These are phyloP conservation scores for Cercophora scortea DNA, from an alignment of 495 filamentous ascomycete species.

Conservation along the genomic window DNA sequence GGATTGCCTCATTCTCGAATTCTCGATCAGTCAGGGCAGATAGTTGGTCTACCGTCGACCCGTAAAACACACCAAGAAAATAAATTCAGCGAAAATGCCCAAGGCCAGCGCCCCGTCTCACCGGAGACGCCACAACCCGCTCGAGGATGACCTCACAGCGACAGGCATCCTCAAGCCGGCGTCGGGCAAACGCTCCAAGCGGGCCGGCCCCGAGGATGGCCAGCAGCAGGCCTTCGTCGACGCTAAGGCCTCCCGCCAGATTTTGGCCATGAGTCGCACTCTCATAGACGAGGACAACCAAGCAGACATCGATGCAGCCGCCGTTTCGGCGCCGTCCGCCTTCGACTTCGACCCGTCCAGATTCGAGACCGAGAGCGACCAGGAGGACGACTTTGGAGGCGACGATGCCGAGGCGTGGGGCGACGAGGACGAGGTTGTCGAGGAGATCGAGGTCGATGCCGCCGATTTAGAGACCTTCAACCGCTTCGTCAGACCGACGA, in stretches of 20 bases:
- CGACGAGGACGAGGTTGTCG: slow-evolving; percentile 65
- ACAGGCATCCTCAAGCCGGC: slow-evolving; percentile 53
- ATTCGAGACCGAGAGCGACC: slow-evolving; percentile 20
- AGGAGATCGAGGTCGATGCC: slow-evolving; percentile 82
- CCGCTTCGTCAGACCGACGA: slow-evolving; percentile 64
- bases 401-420: slow-evolving; percentile 53
- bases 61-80: background rate
- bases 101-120: slow-evolving; percentile 38
- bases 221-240: slow-evolving; percentile 71
- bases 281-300: slow-evolving; percentile 63
- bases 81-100: slow-evolving; percentile 31
- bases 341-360: slow-evolving; percentile 39
- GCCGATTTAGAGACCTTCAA: slow-evolving; percentile 84
- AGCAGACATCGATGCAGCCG: slow-evolving; percentile 7
- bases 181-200: slow-evolving; percentile 44
- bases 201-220: slow-evolving; percentile 48
- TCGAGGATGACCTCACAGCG: slow-evolving; percentile 63
- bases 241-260: slow-evolving; percentile 77
- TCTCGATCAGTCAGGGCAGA: too few species aligned
- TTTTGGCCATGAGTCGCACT: slow-evolving; percentile 77
- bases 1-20: too few species aligned
- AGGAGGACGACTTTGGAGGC: slow-evolving; percentile 26
- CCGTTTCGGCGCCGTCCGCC: slow-evolving; percentile 17
- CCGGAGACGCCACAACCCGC: slow-evolving; percentile 54
- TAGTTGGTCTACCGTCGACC: background rate